Evolutionary conservation across 768 basidiomycete genomes (phyloP).

Genomic region (Kwoniella europaea): DNA sequence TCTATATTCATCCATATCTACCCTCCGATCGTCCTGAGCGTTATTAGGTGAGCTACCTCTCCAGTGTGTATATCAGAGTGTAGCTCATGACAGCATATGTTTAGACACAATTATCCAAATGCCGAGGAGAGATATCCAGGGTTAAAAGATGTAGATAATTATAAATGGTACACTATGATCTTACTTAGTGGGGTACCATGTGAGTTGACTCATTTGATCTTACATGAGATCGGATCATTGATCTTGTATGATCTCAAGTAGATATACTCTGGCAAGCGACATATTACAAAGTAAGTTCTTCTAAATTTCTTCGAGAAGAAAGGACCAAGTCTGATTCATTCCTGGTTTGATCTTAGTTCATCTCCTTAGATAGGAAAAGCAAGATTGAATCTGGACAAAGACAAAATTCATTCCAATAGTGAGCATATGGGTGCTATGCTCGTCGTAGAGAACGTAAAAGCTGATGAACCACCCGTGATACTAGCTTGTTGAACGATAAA

Average conservation of each 20-base stretch:
- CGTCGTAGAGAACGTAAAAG: neutral
- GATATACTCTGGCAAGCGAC: slow-evolving; percentile 90
- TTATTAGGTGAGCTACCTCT: slow-evolving; percentile 63
- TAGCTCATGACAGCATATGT: slow-evolving; percentile 4
- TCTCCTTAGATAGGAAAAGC: slow-evolving; percentile 80
- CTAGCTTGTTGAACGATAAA: slow-evolving; percentile 78
- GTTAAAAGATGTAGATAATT: slow-evolving; percentile 68
- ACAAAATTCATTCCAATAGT: slow-evolving; percentile 83
- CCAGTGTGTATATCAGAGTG: neutral
- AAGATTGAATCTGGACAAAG: slow-evolving; percentile 92
- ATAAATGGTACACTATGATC: slow-evolving; percentile 75
- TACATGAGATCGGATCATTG: neutral
- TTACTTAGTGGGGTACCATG: slow-evolving; percentile 80
- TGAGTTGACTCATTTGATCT: slow-evolving; percentile 60
- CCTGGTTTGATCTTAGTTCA: slow-evolving; percentile 62
- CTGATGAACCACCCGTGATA: neutral
- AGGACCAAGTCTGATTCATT: no score
- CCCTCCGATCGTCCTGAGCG: slow-evolving; percentile 84
- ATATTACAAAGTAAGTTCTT: slow-evolving; percentile 79
- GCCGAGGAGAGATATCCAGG: slow-evolving; percentile 85
- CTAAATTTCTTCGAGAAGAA: no score
- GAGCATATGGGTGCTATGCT: slow-evolving; percentile 3
- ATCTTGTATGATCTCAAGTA: slow-evolving; percentile 54
- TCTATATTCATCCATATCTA: slow-evolving; percentile 95
- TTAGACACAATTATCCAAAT: slow-evolving; percentile 84